phyloP scores from a whole-genome alignment of 805 yeast genomes.

The Wickerhamomyces silvicola region DNA sequence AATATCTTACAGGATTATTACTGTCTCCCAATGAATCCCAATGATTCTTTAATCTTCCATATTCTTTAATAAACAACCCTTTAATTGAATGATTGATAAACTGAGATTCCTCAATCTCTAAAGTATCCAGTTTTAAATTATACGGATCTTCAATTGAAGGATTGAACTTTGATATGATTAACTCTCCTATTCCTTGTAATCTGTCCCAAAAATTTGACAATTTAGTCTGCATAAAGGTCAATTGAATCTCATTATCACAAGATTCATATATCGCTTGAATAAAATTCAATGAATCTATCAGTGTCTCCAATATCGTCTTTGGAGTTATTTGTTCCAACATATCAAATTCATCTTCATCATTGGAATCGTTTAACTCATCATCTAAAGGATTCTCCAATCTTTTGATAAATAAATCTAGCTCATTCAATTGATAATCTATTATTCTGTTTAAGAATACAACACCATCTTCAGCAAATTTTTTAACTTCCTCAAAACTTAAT shows the following conservation, averaged over 20 bases:
- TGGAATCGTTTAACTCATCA: conserved; percentile 12
- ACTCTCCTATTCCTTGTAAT: background rate
- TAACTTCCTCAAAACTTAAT: conserved; percentile 12
- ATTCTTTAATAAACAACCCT: conserved; percentile 6
- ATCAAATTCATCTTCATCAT: conserved; percentile 10
- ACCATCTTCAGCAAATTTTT: conserved; percentile 5
- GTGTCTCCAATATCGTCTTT: conserved; percentile 14
- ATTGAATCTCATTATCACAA: conserved; percentile 6
- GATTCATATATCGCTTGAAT: conserved; percentile 9
- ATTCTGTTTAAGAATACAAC: conserved; percentile 5
- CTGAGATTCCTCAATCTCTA: conserved; percentile 11
- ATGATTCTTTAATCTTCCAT: background rate
- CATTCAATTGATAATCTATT: conserved; percentile 13
- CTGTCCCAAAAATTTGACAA: conserved; percentile 1
- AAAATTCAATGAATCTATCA: conserved; percentile 8
- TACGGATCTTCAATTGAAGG: conserved; percentile 2
- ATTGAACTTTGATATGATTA: conserved; percentile 6
- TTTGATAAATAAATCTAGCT: conserved; percentile 13
- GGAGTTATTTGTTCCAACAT: conserved; percentile 22
- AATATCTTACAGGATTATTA: conserved; percentile 2
- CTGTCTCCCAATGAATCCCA: conserved; percentile 8
- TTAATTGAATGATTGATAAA: conserved; percentile 9
- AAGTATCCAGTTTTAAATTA: conserved; percentile 4
- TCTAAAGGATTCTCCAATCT: conserved; percentile 11
- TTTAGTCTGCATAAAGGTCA: conserved; percentile 1